Evolutionary conservation across 768 basidiomycete genomes (phyloP), one percentile per base, ranked within the genome.

Genomic region (Mycena indigotica): DNA sequence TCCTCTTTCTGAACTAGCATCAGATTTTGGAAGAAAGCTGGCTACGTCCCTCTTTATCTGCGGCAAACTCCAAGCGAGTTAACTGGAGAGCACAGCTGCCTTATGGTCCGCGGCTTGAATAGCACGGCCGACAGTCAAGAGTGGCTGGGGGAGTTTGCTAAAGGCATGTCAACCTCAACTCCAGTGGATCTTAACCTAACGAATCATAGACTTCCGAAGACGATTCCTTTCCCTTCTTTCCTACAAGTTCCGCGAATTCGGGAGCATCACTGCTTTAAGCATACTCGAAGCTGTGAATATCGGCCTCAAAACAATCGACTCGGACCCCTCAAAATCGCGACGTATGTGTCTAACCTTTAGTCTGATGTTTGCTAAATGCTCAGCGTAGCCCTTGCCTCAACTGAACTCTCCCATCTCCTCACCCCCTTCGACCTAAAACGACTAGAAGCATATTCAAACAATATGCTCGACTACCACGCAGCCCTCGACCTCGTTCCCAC

Each of bases 371-470:
- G 30, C 35, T 52, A 53, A 50, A 58, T 44, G 41, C 19, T 25
- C 25, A 25, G 5, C 23, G 16, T 57, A 77, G 78, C 68, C 28
- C 64, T 79, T n/a, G 65, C 66, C 24, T 66, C 78, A 6, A 62
- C 65, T 24, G 70, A 80, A 45, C 71, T 91, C 69, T 75, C 84
- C 1, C 75, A 87, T 46, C 69, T 90, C 5, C 70, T 95, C 55
- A 88, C 93, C 0, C 93, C 97, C 0, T 98, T 96, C 70, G 97
- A 98, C 72, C 80, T 98, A 65, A 98, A 98, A 71, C 88, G 97
- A 1, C 81, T 99, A 15, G 91, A 95, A 65, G 91, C 96, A 4
- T 99, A 99, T 63, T 90, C 94, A 1, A 95, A 97, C 71, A 94
- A 94, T 69, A 88, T 90, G 85, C 81, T 98, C 39, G 97, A 98